A percentile compares a stretch with the other conserved stretches of the same genome.
These are phyloP conservation scores for Lasiodiplodia theobromae DNA, from an alignment of 2,329 filamentous ascomycete species.

Conservation along the genomic window DNA sequence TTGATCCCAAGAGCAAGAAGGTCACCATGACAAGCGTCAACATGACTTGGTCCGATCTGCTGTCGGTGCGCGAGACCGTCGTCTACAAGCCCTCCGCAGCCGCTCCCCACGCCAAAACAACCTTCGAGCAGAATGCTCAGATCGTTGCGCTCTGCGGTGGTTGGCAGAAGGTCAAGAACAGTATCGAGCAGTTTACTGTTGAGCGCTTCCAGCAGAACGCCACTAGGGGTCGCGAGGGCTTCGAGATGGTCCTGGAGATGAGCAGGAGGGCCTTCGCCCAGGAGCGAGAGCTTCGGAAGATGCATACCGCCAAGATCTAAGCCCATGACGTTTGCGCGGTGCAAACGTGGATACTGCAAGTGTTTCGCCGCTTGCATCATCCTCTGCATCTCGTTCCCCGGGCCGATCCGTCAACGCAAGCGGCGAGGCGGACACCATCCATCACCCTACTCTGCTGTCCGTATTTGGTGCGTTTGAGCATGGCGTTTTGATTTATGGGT, in stretches of 20 bases:
- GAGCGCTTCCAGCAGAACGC: conserved; percentile 93
- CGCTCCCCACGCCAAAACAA: conserved; percentile 66
- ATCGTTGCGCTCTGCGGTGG: conserved; percentile 95
- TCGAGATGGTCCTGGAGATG: conserved; percentile 93
- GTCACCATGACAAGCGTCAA: conserved; percentile 98
- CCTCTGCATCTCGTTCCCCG: neutral
- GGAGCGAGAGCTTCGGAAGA: conserved; percentile 71
- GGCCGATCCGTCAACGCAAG: conserved; percentile 4
- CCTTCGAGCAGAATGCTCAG: conserved; percentile 87
- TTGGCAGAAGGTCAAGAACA: conserved; percentile 96
- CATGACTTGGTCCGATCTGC: conserved; percentile 87
- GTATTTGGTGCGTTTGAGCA: conserved; percentile 22
- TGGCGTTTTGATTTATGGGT: conserved; percentile 8
- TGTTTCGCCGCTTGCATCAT: conserved; percentile 20
- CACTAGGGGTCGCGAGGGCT: conserved; percentile 86
- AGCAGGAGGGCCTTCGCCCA: conserved; percentile 90
- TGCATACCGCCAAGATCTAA: conserved; percentile 43
- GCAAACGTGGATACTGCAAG: neutral
- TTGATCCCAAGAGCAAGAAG: conserved; percentile 81
- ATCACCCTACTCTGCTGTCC: neutral
- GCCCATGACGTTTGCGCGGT: neutral
- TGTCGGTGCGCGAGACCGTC: conserved; percentile 93
- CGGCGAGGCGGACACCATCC: neutral
- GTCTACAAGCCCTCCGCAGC: conserved; percentile 72
- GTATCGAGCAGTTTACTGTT: conserved; percentile 90